Percentiles rank a stretch among this genome's conserved stretches.
Evolutionary conservation across 176 grass and related monocot genomes (phyloP).

Genomic region (Tillandsia fasciculata): DNA sequence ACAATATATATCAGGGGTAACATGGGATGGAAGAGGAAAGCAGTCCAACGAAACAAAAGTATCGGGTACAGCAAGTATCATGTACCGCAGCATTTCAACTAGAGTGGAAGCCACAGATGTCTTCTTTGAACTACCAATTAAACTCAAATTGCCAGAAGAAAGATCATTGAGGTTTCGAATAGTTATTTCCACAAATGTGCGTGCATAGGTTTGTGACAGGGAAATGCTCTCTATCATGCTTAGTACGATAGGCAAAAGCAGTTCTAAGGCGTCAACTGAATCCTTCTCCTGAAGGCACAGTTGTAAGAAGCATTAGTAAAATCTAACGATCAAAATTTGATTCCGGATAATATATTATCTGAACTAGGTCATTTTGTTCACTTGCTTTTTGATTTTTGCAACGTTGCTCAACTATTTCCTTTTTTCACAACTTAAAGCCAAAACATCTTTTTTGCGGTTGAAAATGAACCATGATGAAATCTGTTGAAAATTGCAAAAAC

Average conservation of each 20-base stretch:
- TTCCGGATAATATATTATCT: slow-evolving; percentile 8
- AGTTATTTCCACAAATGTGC: slow-evolving; percentile 65
- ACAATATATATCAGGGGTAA: slow-evolving; percentile 64
- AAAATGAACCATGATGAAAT: no score
- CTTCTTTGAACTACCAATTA: slow-evolving; percentile 42
- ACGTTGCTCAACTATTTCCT: no score
- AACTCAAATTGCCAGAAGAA: slow-evolving; percentile 27
- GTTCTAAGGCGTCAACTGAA: slow-evolving; percentile 69
- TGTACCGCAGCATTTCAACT: slow-evolving; percentile 70
- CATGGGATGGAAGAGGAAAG: slow-evolving; percentile 72
- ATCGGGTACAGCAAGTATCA: slow-evolving; percentile 86
- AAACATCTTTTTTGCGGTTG: no score
- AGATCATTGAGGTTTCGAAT: slow-evolving; percentile 51
- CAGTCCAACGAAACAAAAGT: slow-evolving; percentile 97
- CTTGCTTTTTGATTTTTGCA: no score
- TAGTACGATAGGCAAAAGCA: slow-evolving; percentile 69
- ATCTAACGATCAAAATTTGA: neutral
- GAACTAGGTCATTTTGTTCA: neutral
- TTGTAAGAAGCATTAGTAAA: slow-evolving; percentile 1
- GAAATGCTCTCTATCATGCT: slow-evolving; percentile 63
- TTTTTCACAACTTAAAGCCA: no score
- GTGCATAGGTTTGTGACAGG: slow-evolving; percentile 79
- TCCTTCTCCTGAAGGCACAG: slow-evolving; percentile 66
- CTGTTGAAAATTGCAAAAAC: no score
- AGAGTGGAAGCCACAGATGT: slow-evolving; percentile 48